phyloP scores from a whole-genome alignment of 2,329 filamentous ascomycete genomes.

The Apiospora kogelbergensis region DNA sequence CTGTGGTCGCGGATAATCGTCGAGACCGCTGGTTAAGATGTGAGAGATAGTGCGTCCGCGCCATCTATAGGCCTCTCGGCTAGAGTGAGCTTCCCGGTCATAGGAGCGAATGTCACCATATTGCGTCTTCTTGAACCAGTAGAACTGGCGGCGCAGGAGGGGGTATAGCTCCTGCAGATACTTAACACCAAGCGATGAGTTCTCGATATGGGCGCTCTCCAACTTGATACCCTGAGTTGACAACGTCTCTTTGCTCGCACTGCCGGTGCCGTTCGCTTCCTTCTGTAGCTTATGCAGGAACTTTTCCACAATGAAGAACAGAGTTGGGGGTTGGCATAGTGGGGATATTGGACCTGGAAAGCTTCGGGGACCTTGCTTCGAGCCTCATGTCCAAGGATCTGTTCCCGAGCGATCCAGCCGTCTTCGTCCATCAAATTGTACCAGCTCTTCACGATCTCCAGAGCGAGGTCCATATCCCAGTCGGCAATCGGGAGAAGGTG shows the following conservation, averaged over 20 bases:
- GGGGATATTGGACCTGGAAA: constrained; percentile 94
- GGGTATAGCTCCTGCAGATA: constrained; percentile 82
- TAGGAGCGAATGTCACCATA: constrained; percentile 84
- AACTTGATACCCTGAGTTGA: constrained; percentile 42
- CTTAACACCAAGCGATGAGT: constrained; percentile 64
- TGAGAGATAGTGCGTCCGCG: constrained; percentile 82
- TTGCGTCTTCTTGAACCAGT: constrained; percentile 92
- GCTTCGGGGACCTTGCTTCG: constrained; percentile 91
- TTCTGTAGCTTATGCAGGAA: constrained; percentile 77
- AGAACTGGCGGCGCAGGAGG: constrained; percentile 80
- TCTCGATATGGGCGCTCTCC: constrained; percentile 65
- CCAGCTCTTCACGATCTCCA: constrained; percentile 92
- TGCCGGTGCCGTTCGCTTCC: constrained; percentile 45
- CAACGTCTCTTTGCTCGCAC: constrained; percentile 43
- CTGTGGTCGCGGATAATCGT: constrained; percentile 90
- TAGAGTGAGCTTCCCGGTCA: constrained; percentile 81
- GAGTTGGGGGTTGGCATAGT: constrained; percentile 97
- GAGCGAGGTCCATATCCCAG: constrained; percentile 86
- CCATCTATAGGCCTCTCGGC: constrained; percentile 89
- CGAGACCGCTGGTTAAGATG: constrained; percentile 85
- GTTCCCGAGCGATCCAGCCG: constrained; percentile 95
- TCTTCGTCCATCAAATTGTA: constrained; percentile 95
- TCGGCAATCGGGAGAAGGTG: constrained; percentile 88
- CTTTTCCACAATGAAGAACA: constrained; percentile 84
- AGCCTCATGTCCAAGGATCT: constrained; percentile 89